A percentile compares a stretch with the other conserved stretches of the same genome.
phyloP scores from a whole-genome alignment of 768 basidiomycete species.

The Amanita pseudoporphyria region DNA sequence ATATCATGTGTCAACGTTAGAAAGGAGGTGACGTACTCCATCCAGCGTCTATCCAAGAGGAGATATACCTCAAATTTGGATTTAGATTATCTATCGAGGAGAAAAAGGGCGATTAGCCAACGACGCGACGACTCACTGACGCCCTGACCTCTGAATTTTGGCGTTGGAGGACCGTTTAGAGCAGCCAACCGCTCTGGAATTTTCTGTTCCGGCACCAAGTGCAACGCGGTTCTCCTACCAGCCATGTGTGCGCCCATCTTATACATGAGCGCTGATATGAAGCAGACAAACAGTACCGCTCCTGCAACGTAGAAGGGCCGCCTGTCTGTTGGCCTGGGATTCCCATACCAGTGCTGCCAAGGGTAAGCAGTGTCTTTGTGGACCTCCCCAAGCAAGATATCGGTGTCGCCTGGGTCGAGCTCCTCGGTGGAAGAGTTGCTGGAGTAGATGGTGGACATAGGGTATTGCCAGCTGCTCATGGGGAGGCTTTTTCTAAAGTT shows the following conservation, averaged over 20 bases:
- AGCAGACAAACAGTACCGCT: constrained; percentile 18
- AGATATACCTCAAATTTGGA: constrained; percentile 52
- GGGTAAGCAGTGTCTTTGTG: constrained; percentile 3
- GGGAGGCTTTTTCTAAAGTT: neutral
- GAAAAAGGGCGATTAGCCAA: neutral
- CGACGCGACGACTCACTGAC: neutral
- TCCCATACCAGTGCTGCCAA: neutral
- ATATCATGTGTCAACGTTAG: neutral
- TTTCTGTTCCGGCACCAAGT: neutral
- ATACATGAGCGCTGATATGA: constrained; percentile 18
- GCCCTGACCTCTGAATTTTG: constrained; percentile 42
- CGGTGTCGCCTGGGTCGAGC: constrained; percentile 1
- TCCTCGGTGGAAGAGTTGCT: neutral
- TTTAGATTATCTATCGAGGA: constrained; percentile 47
- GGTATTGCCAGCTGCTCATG: neutral
- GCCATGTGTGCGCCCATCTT: neutral
- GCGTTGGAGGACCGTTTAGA: constrained; percentile 43
- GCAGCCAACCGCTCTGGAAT: neutral
- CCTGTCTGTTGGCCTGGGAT: neutral
- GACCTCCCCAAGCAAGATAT: constrained; percentile 8
- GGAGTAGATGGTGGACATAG: neutral
- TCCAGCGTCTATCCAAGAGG: constrained; percentile 69
- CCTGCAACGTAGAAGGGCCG: constrained; percentile 15
- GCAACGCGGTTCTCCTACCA: neutral
- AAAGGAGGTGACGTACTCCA: constrained; percentile 44